Evolutionary conservation across 2,329 filamentous ascomycete species (phyloP), one percentile per base, ranked within the genome.

Genomic region (Endothia cerciana): DNA sequence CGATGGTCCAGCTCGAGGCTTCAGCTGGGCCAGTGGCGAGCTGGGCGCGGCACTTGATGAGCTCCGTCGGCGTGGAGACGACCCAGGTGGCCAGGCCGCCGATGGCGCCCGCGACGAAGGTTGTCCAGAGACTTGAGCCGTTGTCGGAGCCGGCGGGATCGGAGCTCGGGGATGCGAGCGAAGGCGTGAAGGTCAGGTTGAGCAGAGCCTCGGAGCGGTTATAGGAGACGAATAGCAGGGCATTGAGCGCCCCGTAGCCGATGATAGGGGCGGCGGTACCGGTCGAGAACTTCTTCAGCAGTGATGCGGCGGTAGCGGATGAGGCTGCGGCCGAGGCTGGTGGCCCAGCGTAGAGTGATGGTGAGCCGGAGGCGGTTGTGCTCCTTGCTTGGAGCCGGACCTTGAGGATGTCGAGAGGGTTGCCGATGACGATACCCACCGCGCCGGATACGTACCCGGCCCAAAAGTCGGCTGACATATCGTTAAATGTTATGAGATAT

Each of bases 391-490:
- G 94, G 2, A 96, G 81, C 49, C 89, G 90, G 62, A 93, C 92
- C 78, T 94, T 94, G 72, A 93, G 76, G 5, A 79, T 72, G 63
- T 79, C 77, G 8, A 97, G 82, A 3, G 93, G 93, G 73, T 97
- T 97, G 69, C 94, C 93, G 68, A 97, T 90, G 58, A 97, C 80
- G 72, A 97, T 97, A 56, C 93, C 92, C 59, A 90, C 83, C 65
- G 91, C 93, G 62, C 94, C 94, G 74, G 91, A 94, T 68, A 95
- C 80, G 77, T 97, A 97, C 73, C 94, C 93, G 65, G 94, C 92
- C 91, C 92, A 97, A 78, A 97, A 97, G 76, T 97, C 94, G 71
- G 92, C 87, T 60, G 91, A 92, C 91, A 95, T 94, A 13, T 59
- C 7, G 57, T 45, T n/a, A 33, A 13, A n/a, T 43, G 0, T 22